Evolutionary conservation across 441 rosid genomes (phyloP), one percentile per base, ranked within the genome.

Genomic region (Populus hybrid): DNA sequence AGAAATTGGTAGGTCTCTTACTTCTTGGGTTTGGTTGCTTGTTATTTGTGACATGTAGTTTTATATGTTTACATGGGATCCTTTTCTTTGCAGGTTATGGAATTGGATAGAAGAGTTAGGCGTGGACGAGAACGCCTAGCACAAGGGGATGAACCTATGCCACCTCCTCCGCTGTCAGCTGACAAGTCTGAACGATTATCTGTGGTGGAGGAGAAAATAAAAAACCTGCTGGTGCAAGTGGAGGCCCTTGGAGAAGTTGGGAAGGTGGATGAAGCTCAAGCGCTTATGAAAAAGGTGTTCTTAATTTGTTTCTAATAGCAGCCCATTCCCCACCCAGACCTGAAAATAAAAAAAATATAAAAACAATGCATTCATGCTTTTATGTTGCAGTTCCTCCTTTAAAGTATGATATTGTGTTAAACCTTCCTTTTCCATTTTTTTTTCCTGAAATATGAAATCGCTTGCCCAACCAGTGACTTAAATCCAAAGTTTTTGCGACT

Each of bases 261-360:
- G 67, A 94, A 94, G 87, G 98, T 96, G 77, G 99, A 94, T 79
- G 97, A 96, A 89, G 99, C 99, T 82, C 97, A 96, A 89, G 98
- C 98, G 40, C 92, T 96, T 18, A 96, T 96, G 99, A 94, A 93
- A 87, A 96, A 94, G 98, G 99, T 93, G 81, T 30, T 73, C 16
- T 30, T 34, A n/a, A 4, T 5, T 23, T 81, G 5, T 65, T n/a
- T 26, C 16, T 38, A 35, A 6, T 26, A 24, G 24, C 67, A 24
- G 8, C 24, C 57, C 18, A 20, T 14, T 7, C 26, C 14, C 36
- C 28, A 63, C 14, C 64, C 64, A 0, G 8, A 32, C 4, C 4
- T 73, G 73, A 57, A 63, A 78, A 72, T 26, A 18, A 14, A 5
- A 68, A 53, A 57, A 9, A 36, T 36, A 50, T 1, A 14, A n/a